Base-by-base conservation (phyloP, 2,329 filamentous ascomycete species). In the Pseudocercospora eumusae region DNA sequence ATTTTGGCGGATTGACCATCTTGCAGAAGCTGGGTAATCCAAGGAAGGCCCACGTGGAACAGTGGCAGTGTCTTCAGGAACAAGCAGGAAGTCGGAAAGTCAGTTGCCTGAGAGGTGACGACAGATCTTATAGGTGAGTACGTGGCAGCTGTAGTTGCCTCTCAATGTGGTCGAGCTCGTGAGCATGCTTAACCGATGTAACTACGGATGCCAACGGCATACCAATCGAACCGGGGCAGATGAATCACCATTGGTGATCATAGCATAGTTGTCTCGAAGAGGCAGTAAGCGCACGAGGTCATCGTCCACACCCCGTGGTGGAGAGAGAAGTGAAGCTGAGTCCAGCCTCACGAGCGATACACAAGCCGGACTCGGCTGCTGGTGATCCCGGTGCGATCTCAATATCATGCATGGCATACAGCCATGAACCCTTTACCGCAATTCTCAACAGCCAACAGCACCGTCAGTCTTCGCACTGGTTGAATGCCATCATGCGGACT, bases 11-110 rank as follows among this genome's bases (percentile, higher is more conserved):
- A 27, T 55, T 53, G 18, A 50, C 27, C 60, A 62, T 62, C 21
- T 54, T 49, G 55, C 28, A 23, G 44, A 47, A 47, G 44, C 44
- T 23, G 44, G 44, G 44, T 20, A 2, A 23, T 54, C 47, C 45
- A 50, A 47, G 60, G 55, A 45, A 47, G 20, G 44, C 21, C 60
- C 60, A 62, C 60, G 60, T 57, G 55, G 55, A 47, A 11, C 18
- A 47, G 21, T 23, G 44, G 44, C 44, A 21, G 42, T 20, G 55
- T 54, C 23, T 45, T 62, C 60, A 62, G 60, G 55, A 58, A 58
- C 60, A 62, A 58, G 60, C 45, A 61, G 56, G 47, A 33, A 62
- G 31, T 36, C 42, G 23, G 42, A 31, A 31, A 36, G 18, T 45
- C 21, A 52, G 53, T 31, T 42, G 20, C 44, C 44, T 1, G 20